phyloP scores from a whole-genome alignment of 2,329 filamentous ascomycete species.

The Balansia obtecta region DNA sequence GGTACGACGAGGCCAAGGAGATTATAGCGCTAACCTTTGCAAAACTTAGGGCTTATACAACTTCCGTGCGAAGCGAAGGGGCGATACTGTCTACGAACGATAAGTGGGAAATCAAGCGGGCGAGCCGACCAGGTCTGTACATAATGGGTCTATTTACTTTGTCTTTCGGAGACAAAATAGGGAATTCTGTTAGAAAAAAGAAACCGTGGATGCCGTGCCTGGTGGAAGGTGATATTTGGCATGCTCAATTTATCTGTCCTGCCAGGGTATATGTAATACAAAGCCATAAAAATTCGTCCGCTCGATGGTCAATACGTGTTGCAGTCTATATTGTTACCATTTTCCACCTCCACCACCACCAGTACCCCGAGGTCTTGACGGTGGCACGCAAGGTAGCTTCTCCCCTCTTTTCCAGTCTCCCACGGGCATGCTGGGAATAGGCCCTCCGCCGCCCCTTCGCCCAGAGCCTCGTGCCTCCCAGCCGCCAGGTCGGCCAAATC shows the following conservation, averaged over 20 bases:
- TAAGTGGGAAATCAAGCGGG: constrained; percentile 27
- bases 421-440: constrained; percentile 26
- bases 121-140: constrained; percentile 21
- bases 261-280: constrained; percentile 16
- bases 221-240: background rate
- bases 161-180: constrained; percentile 14
- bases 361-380: constrained; percentile 16
- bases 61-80: constrained; percentile 75
- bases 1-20: constrained; percentile 7
- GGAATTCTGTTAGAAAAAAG: constrained; percentile 7
- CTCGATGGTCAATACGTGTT: background rate
- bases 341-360: constrained; percentile 13
- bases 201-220: background rate
- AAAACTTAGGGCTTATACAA: constrained; percentile 68
- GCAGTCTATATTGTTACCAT: constrained; percentile 12
- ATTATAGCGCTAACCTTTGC: constrained; percentile 5
- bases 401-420: constrained; percentile 60
- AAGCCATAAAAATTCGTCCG: background rate
- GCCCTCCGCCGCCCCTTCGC: constrained; percentile 26
- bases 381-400: constrained; percentile 40
- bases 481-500: constrained; percentile 21
- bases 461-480: constrained; percentile 25
- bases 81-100: constrained; percentile 72
- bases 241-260: background rate
- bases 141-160: constrained; percentile 19